Conservation (phyloP, 306 rosid species). For the Fagus sylvatica region DNA sequence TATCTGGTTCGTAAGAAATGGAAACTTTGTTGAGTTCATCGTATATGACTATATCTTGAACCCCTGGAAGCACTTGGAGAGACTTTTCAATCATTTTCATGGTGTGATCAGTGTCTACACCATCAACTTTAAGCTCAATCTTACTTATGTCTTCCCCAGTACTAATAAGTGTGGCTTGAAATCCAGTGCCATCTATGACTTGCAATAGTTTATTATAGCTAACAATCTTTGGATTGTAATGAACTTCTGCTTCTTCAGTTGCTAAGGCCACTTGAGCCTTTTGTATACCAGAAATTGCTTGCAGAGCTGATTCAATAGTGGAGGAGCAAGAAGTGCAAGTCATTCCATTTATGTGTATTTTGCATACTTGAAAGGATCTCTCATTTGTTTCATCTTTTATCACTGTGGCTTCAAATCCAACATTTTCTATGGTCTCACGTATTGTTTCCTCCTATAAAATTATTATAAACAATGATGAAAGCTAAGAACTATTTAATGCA, state of each 20-base stretch:
- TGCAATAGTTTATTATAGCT: slow-evolving; percentile 40
- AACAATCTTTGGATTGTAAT: slow-evolving; percentile 52
- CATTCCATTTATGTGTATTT: slow-evolving; percentile 69
- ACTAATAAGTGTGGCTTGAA: slow-evolving; percentile 52
- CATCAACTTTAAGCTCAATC: slow-evolving; percentile 64
- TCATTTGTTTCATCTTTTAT: slow-evolving; percentile 29
- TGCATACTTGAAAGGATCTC: slow-evolving; percentile 53
- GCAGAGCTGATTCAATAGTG: slow-evolving; percentile 59
- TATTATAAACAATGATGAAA: neutral
- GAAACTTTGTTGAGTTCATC: slow-evolving; percentile 41
- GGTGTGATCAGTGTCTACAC: slow-evolving; percentile 33
- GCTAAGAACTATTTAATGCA: neutral
- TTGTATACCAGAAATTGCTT: slow-evolving; percentile 48
- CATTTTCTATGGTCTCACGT: slow-evolving; percentile 64
- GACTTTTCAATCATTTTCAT: slow-evolving; percentile 36
- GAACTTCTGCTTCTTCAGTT: slow-evolving; percentile 74
- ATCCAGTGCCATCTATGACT: slow-evolving; percentile 57
- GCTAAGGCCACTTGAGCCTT: slow-evolving; percentile 70
- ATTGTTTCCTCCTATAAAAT: slow-evolving; percentile 57
- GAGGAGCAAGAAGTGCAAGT: slow-evolving; percentile 79
- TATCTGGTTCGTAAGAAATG: slow-evolving; percentile 53
- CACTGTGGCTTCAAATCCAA: slow-evolving; percentile 64
- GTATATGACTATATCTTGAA: slow-evolving; percentile 34
- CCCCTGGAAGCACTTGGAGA: slow-evolving; percentile 54
- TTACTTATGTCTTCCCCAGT: slow-evolving; percentile 61